These are phyloP conservation scores for Penicillium coprophilum DNA, from an alignment of 495 filamentous ascomycete species.

Conservation along the genomic window DNA sequence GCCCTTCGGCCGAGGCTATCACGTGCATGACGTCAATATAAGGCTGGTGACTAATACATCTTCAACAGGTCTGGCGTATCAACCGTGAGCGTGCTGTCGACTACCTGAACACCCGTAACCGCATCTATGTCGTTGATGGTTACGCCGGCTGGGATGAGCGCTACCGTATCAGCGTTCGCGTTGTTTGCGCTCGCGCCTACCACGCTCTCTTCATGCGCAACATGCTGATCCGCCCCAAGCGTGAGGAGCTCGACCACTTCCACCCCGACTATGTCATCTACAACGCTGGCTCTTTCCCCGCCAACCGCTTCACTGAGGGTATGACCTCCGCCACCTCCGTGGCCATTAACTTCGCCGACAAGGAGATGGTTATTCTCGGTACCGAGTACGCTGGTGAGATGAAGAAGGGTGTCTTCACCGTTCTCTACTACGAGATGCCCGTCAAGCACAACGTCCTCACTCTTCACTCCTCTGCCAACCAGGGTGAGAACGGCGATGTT, in stretches of 20 bases:
- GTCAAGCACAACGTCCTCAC: conserved; percentile 99
- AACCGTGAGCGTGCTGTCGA: conserved; percentile 98
- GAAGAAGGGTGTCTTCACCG: conserved; percentile 99
- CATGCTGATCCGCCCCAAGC: conserved; percentile 95
- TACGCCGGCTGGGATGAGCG: conserved; percentile 98
- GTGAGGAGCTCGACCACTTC: conserved; percentile 91
- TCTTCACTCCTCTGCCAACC: conserved; percentile 91
- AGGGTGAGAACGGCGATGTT: conserved; percentile 84
- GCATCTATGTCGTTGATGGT: conserved; percentile 97
- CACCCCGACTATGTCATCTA: conserved; percentile 99
- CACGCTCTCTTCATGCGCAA: conserved; percentile 99
- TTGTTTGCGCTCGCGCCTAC: conserved; percentile 98
- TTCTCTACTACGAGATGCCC: conserved; percentile 99
- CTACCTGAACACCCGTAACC: conserved; percentile 97
- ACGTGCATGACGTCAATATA: conserved; percentile 40
- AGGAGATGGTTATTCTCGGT: conserved; percentile 97
- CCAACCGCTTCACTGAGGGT: conserved; percentile 95
- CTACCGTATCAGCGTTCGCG: conserved; percentile 95
- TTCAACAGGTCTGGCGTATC: conserved; percentile 90
- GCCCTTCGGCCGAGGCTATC: conserved; percentile 22
- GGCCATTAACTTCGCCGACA: conserved; percentile 83
- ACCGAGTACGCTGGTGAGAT: conserved; percentile 99
- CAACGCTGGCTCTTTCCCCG: conserved; percentile 97
- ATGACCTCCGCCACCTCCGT: conserved; percentile 95
- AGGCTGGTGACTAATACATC: conserved; percentile 19